Base-by-base conservation (phyloP, 495 filamentous ascomycete species). In the Diplogelasinospora grovesii region DNA sequence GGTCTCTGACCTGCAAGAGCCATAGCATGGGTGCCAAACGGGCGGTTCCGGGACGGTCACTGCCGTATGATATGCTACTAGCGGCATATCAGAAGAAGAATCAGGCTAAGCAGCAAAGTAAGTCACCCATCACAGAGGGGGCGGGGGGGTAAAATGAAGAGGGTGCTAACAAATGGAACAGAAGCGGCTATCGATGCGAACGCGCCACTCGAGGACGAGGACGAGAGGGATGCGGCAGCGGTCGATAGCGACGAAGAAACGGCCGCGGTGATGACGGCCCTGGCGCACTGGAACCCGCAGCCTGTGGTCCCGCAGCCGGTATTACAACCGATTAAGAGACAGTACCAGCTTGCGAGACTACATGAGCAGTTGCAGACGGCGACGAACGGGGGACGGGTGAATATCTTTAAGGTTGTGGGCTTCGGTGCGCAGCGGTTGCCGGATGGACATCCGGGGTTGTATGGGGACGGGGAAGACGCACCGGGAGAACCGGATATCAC, bases 51-150 rank as follows among this genome's bases (percentile, higher is more conserved):
- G 92, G 92, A 4, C 73, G 92, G 22, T 90, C 85, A 24, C 68
- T 95, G 36, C 93, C 93, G 1, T 98, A 98, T 57, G 90, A 97
- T 60, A 88, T 92, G 78, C 68, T 98, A 19, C 75, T 98, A 16
- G 79, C 85, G 21, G 84, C 86, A 13, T 97, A 98, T 61, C 92
- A 98, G 68, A 96, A 96, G 73, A 95, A 94, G 71, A 98, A 97
- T 58, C 92, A 97, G 64, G 92, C 92, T 9, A 90, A 93, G 52
- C 85, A 92, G 66, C 90, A 96, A 59, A 93, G n/a, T n/a, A n/a
- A n/a, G n/a, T n/a, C n/a, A n/a, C n/a, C n/a, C n/a, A n/a, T n/a
- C n/a, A n/a, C n/a, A n/a, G n/a, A n/a, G n/a, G n/a, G n/a, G n/a
- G n/a, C n/a, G n/a, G n/a, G n/a, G n/a, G n/a, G n/a, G n/a, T n/a